These are phyloP conservation scores for Selaginella moellendorffii DNA, from an alignment of 75 land plant genomes.

Conservation along the genomic window DNA sequence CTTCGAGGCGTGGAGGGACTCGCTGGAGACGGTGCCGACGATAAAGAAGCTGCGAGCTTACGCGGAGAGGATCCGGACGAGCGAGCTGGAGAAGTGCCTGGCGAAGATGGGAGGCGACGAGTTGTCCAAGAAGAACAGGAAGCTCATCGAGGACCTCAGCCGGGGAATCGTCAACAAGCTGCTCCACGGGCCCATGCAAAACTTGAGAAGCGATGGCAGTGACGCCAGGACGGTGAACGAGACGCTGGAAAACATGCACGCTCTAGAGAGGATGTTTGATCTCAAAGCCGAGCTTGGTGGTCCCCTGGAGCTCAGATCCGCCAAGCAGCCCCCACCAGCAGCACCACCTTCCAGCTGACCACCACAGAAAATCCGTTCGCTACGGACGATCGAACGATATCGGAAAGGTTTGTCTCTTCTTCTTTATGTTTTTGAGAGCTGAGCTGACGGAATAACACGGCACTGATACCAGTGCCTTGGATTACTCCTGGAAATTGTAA, in stretches of 20 bases:
- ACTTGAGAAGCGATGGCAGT: conserved; percentile 65
- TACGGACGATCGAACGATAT: too few relatives aligned
- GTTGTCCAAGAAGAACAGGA: conserved; percentile 44
- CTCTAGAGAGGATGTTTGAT: conserved; percentile 75
- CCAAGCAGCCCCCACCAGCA: too few relatives aligned
- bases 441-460: too few relatives aligned
- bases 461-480: too few relatives aligned
- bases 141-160: conserved; percentile 61
- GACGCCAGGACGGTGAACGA: conserved; percentile 62
- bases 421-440: too few relatives aligned
- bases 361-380: too few relatives aligned
- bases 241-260: conserved; percentile 82
- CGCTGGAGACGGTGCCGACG: conserved; percentile 76
- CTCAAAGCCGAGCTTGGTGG: conserved; percentile 49
- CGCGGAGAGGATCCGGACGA: conserved; percentile 50
- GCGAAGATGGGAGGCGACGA: conserved; percentile 62
- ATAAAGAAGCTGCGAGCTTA: conserved; percentile 69
- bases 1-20: conserved; percentile 86
- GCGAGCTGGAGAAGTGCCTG: conserved; percentile 69
- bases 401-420: too few relatives aligned
- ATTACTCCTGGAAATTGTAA: too few relatives aligned
- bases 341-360: too few relatives aligned
- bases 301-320: too few relatives aligned
- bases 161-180: conserved; percentile 78
- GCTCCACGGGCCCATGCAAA: conserved; percentile 86